Percentiles rank a stretch among this genome's conserved stretches.
phyloP scores from a whole-genome alignment of 2,329 filamentous ascomycete species.

The Fusarium nurragi region DNA sequence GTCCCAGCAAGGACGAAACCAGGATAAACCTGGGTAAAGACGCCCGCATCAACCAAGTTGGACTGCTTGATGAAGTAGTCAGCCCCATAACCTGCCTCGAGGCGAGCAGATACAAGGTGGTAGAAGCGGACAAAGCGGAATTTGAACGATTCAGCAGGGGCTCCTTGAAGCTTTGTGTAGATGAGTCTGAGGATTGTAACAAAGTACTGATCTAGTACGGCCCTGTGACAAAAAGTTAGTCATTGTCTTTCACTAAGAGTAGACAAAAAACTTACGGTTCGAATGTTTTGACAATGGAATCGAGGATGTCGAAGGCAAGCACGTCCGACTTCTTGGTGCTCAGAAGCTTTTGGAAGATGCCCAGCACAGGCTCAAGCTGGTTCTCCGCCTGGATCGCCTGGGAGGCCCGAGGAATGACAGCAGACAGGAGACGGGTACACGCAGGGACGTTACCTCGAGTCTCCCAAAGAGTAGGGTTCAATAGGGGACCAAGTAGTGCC shows the following conservation, averaged over 20 bases:
- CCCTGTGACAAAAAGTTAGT: conserved; percentile 54
- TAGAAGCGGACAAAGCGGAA: conserved; percentile 93
- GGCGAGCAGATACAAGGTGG: conserved; percentile 83
- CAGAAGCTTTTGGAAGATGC: conserved; percentile 93
- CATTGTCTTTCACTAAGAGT: neutral
- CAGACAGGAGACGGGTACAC: conserved; percentile 82
- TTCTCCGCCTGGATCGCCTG: conserved; percentile 78
- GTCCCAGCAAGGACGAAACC: conserved; percentile 88
- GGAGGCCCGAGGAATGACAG: conserved; percentile 82
- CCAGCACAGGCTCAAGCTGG: conserved; percentile 87
- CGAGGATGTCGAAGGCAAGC: conserved; percentile 89
- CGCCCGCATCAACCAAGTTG: conserved; percentile 80
- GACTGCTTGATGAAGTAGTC: conserved; percentile 90
- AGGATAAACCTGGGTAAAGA: conserved; percentile 88
- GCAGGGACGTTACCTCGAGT: conserved; percentile 92
- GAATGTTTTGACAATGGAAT: conserved; percentile 78
- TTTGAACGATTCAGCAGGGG: conserved; percentile 79
- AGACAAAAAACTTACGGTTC: conserved; percentile 66
- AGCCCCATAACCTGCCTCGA: conserved; percentile 84
- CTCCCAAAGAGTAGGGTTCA: conserved; percentile 89
- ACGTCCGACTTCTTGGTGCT: conserved; percentile 83
- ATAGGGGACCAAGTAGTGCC: conserved; percentile 77
- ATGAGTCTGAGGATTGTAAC: conserved; percentile 81
- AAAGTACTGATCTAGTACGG: conserved; percentile 79
- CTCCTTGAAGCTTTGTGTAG: conserved; percentile 77